Evolutionary conservation across 2,329 filamentous ascomycete genomes (phyloP).

Genomic region (Hymenotorrendiella dingleyae): DNA sequence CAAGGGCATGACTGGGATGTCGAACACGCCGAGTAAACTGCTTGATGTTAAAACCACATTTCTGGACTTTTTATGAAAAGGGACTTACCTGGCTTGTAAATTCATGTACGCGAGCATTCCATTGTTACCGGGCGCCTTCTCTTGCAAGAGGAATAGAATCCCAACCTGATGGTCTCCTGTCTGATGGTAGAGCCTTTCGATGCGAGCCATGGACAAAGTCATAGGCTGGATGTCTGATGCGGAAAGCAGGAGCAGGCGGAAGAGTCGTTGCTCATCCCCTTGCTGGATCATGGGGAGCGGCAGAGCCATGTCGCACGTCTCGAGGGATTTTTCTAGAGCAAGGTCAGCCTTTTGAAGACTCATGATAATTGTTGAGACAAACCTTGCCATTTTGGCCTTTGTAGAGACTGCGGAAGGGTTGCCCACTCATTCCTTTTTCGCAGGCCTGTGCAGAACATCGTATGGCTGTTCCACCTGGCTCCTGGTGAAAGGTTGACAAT

Average conservation of each 20-base stretch:
- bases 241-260: slow-evolving; percentile 27
- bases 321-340: slow-evolving; percentile 19
- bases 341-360: neutral
- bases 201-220: slow-evolving; percentile 17
- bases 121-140: slow-evolving; percentile 14
- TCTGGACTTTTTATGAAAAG: neutral
- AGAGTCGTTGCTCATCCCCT: slow-evolving; percentile 11
- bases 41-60: slow-evolving; percentile 5
- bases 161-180: slow-evolving; percentile 27
- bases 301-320: slow-evolving; percentile 28
- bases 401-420: slow-evolving; percentile 20
- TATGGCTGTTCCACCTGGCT: too few relatives aligned
- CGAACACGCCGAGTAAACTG: slow-evolving; percentile 24
- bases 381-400: slow-evolving; percentile 29
- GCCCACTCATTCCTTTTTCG: slow-evolving; percentile 28
- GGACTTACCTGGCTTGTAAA: slow-evolving; percentile 26
- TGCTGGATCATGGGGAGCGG: slow-evolving; percentile 15
- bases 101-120: slow-evolving; percentile 24
- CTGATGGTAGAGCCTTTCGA: slow-evolving; percentile 29
- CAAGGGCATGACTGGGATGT: slow-evolving; percentile 28
- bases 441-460: slow-evolving; percentile 31
- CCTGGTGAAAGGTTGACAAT: too few relatives aligned
- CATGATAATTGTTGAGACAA: neutral
- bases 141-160: slow-evolving; percentile 29
- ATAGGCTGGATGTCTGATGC: slow-evolving; percentile 18